Base-by-base conservation (phyloP, 257 asterid species). In the Phtheirospermum japonicum region DNA sequence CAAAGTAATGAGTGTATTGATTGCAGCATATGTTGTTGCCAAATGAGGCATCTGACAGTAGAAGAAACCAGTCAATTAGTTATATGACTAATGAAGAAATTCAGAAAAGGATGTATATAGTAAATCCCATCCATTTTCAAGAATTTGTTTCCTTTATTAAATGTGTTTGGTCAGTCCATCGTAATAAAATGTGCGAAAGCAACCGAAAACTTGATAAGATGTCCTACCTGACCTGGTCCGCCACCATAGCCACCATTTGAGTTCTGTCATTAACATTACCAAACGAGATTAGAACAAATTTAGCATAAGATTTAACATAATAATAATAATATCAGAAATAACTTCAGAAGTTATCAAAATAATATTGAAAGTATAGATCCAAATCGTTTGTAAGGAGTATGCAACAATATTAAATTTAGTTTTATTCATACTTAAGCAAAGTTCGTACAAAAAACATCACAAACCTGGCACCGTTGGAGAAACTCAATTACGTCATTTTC, bases 221-320 rank as follows among this genome's bases (percentile, higher is more conserved):
- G 69, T 72, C 80, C 68, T 57, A 83, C 99, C 95, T 93, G 99
- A 64, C 96, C 94, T 36, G 99, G 99, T 82, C 99, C 99, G 61
- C 99, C 99, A 31, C 96, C 95, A 73, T 89, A 93, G 68, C 97
- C 99, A 73, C 99, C 99, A 67, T 87, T 73, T 61, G 77, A 74
- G 66, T 87, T 97, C 99, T 93, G 78, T 51, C 69, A 66, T 36
- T 51, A 36, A 73, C 36, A 74, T 63, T 9, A 70, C 51, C 53
- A 43, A 51, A 54, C 32, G 11, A 19, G 62, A 59, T 57, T 54
- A 33, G 61, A 55, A 57, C 37, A 45, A 8, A 37, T 67, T 17
- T 12, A 64, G 39, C 6, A 18, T 13, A 30, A 20, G 46, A 19
- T 17, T 57, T 23, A 23, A 46, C 14, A 32, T 50, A 36, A 39